phyloP scores from a whole-genome alignment of 2,329 filamentous ascomycete genomes.

The Pseudonectria foliicola region DNA sequence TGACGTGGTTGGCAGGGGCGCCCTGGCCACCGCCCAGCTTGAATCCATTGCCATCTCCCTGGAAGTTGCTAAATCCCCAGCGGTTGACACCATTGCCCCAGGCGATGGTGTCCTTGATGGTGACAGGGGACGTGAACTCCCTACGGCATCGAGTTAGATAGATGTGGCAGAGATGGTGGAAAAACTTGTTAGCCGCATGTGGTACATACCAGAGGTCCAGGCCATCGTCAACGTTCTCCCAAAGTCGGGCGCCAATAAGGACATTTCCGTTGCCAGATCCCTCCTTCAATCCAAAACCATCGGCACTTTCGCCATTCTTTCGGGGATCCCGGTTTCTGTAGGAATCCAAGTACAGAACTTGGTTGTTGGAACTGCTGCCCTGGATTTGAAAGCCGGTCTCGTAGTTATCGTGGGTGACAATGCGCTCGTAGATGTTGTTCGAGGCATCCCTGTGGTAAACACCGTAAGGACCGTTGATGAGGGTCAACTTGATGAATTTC shows the following conservation, averaged over 20 bases:
- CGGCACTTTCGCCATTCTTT: constrained; percentile 45
- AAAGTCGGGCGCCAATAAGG: constrained; percentile 37
- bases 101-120: constrained; percentile 35
- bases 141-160: constrained; percentile 1
- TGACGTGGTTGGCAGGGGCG: constrained; percentile 33
- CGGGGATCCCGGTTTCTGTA: constrained; percentile 39
- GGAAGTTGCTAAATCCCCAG: constrained; percentile 35
- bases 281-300: constrained; percentile 42
- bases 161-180: background rate
- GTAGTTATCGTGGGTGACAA: constrained; percentile 32
- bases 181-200: no score
- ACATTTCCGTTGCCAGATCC: constrained; percentile 39
- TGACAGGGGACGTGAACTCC: constrained; percentile 34
- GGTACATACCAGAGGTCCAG: constrained; percentile 16
- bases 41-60: constrained; percentile 42
- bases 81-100: constrained; percentile 41
- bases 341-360: constrained; percentile 36
- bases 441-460: constrained; percentile 29
- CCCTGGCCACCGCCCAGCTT: constrained; percentile 35
- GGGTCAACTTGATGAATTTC: constrained; percentile 34
- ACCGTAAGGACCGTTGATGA: constrained; percentile 32
- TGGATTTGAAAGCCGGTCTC: constrained; percentile 32
- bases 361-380: constrained; percentile 28
- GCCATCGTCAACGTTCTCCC: constrained; percentile 45
- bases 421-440: constrained; percentile 30